Conservation (phyloP, 2,329 filamentous ascomycete species). For the Phaeosphaeria sp. region DNA sequence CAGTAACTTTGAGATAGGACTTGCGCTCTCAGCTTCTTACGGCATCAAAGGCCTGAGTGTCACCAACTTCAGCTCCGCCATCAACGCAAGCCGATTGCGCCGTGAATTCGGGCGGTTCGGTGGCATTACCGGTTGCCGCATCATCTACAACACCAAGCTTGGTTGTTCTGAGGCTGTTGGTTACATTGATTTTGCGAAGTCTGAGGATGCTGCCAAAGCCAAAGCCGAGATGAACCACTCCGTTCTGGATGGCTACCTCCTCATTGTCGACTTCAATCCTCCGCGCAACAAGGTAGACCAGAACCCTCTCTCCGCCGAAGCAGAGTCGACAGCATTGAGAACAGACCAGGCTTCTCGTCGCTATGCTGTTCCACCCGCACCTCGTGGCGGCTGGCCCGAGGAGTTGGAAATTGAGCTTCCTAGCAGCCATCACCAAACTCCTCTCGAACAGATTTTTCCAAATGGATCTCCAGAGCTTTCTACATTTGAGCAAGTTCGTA, state of each 20-base stretch:
- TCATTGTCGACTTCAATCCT: constrained; percentile 82
- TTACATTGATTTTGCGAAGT: constrained; percentile 83
- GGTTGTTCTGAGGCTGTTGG: constrained; percentile 91
- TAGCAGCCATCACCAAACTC: not conserved
- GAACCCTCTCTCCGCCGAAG: constrained; percentile 64
- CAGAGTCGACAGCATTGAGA: too few relatives aligned
- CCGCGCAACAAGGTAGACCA: constrained; percentile 64
- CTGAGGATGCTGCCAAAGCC: constrained; percentile 73
- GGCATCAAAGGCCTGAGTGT: constrained; percentile 77
- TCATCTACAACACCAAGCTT: constrained; percentile 81
- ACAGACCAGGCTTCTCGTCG: too few relatives aligned
- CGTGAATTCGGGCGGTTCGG: constrained; percentile 83
- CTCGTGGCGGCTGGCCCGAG: not conserved
- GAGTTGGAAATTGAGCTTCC: not conserved
- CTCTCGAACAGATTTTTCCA: not conserved
- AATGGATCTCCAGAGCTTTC: not conserved
- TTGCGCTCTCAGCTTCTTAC: too few relatives aligned
- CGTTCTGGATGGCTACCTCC: constrained; percentile 74
- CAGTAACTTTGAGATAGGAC: too few relatives aligned
- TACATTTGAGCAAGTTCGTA: not conserved
- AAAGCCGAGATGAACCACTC: constrained; percentile 76
- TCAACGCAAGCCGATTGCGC: constrained; percentile 82
- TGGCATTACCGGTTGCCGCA: constrained; percentile 73
- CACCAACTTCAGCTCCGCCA: constrained; percentile 88
- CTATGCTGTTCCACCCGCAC: too few relatives aligned